phyloP scores from a whole-genome alignment of 805 yeast species.

The Pichia deserticola region DNA sequence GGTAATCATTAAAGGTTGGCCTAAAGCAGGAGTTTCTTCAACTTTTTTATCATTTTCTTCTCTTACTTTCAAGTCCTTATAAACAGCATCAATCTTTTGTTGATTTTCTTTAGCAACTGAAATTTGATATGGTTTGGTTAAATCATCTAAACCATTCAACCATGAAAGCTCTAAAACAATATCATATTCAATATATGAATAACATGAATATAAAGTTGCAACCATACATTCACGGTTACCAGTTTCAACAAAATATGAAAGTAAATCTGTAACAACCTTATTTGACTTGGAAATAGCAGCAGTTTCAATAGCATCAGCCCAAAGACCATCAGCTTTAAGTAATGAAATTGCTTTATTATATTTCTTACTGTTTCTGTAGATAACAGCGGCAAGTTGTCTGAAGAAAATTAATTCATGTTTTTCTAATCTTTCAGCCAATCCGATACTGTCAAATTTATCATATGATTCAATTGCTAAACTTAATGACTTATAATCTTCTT shows the following conservation, averaged over 20 bases:
- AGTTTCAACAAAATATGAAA: constrained; percentile 90
- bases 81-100: constrained; percentile 53
- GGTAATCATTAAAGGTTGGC: constrained; percentile 75
- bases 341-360: constrained; percentile 84
- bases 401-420: constrained; percentile 85
- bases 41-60: constrained; percentile 46
- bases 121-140: constrained; percentile 87
- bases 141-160: constrained; percentile 78
- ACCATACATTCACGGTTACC: constrained; percentile 94
- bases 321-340: constrained; percentile 83
- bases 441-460: constrained; percentile 88
- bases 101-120: constrained; percentile 77
- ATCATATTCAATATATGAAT: constrained; percentile 72
- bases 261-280: constrained; percentile 81
- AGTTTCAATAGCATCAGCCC: constrained; percentile 91
- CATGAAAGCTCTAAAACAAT: constrained; percentile 85
- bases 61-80: constrained; percentile 65
- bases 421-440: constrained; percentile 87
- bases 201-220: constrained; percentile 81
- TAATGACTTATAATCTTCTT: constrained; percentile 88
- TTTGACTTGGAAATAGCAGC: constrained; percentile 74
- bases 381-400: constrained; percentile 91
- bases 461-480: constrained; percentile 80
- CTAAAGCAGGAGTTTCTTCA: constrained; percentile 44
- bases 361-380: constrained; percentile 91